phyloP scores from a whole-genome alignment of 2,329 filamentous ascomycete species.

The Thermothelomyces thermophilus region DNA sequence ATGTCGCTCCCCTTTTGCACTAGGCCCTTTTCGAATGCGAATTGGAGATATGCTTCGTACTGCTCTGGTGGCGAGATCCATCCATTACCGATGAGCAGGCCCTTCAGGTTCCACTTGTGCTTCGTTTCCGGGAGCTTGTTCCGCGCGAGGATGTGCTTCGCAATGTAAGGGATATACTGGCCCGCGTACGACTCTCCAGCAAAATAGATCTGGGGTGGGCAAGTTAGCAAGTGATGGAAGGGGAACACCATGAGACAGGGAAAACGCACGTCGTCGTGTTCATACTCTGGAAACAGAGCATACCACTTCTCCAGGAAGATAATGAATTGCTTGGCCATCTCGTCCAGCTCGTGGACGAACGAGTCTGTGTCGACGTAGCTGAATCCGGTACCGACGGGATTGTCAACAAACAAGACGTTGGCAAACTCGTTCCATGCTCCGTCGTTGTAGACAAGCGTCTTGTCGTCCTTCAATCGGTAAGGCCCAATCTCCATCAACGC shows the following conservation, averaged over 20 bases:
- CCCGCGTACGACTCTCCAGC: constrained; percentile 96
- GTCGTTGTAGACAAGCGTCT: constrained; percentile 69
- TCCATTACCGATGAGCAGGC: constrained; percentile 90
- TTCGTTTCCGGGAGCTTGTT: constrained; percentile 57
- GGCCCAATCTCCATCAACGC: constrained; percentile 94
- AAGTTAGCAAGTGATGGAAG: constrained; percentile 22
- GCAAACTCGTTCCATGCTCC: constrained; percentile 99
- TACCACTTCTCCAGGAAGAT: constrained; percentile 91
- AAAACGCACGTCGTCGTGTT: constrained; percentile 75
- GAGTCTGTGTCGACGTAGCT: constrained; percentile 90
- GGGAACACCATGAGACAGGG: not conserved
- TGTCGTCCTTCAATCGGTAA: constrained; percentile 74
- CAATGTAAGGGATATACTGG: constrained; percentile 95
- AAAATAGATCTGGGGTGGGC: constrained; percentile 67
- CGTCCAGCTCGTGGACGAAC: constrained; percentile 74
- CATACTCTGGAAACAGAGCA: constrained; percentile 81
- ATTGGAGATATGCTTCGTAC: constrained; percentile 80
- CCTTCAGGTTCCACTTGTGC: constrained; percentile 68
- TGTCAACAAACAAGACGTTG: constrained; percentile 93
- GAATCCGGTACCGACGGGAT: constrained; percentile 92
- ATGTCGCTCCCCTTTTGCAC: constrained; percentile 59
- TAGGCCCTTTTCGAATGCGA: constrained; percentile 69
- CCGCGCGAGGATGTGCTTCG: constrained; percentile 79
- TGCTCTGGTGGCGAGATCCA: constrained; percentile 92
- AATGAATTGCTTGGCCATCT: constrained; percentile 87